These are phyloP conservation scores for Termitomyces sp. DNA, from an alignment of 768 basidiomycete species.

Conservation along the genomic window DNA sequence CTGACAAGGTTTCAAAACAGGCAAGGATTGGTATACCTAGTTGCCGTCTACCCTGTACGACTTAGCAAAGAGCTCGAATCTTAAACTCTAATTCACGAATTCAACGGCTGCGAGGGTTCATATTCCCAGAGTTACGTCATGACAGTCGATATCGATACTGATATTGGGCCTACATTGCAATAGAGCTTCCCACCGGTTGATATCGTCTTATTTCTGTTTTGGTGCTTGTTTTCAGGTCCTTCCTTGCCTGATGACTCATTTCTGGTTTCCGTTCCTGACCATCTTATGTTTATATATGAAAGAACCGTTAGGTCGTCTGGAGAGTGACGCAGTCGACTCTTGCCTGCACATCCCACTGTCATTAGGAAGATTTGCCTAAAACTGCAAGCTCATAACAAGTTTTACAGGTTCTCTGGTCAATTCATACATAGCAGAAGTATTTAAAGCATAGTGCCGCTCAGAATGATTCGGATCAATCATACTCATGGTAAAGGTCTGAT, in stretches of 20 bases:
- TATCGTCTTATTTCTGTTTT: not conserved
- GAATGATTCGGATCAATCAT: not conserved
- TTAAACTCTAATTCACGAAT: too few relatives aligned
- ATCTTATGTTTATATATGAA: not conserved
- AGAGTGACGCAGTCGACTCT: too few relatives aligned
- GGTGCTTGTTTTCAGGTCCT: not conserved
- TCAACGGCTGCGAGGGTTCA: not conserved
- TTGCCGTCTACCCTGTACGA: not conserved
- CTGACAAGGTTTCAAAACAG: not conserved
- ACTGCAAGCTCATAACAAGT: not conserved
- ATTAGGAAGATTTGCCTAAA: slow-evolving; percentile 13
- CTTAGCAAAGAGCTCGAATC: not conserved
- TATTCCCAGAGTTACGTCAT: too few relatives aligned
- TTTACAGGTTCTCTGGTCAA: not conserved
- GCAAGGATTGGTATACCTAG: not conserved
- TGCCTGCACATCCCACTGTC: not conserved
- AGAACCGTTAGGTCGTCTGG: too few relatives aligned
- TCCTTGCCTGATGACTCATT: not conserved
- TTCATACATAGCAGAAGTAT: not conserved
- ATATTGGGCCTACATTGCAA: not conserved
- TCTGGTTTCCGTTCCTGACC: not conserved
- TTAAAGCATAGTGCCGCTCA: too few relatives aligned
- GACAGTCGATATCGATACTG: not conserved
- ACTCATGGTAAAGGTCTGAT: not conserved
- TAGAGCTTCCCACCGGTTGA: not conserved